Evolutionary conservation across 192 early-diverging fungal genomes (phyloP).

Genomic region (Lobulomyces angularis): DNA sequence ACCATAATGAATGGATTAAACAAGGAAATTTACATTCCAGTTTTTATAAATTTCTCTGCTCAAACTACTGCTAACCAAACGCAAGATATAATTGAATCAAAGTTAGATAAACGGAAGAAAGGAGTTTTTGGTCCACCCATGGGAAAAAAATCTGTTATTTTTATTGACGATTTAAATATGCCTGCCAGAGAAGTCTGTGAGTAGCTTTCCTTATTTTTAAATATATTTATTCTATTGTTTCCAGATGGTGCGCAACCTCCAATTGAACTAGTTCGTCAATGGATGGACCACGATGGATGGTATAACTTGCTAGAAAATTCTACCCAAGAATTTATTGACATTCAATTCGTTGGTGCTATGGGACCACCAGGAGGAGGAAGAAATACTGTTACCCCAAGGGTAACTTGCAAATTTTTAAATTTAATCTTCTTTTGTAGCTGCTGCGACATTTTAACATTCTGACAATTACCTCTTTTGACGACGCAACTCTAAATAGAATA

Average conservation of each 20-base stretch:
- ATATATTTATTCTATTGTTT: too few relatives aligned
- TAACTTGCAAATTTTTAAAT: slow-evolving; percentile 10
- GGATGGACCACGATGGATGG: slow-evolving; percentile 55
- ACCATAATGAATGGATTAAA: slow-evolving; percentile 33
- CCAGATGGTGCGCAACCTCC: slow-evolving; percentile 52
- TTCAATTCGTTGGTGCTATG: slow-evolving; percentile 50
- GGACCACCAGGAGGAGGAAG: slow-evolving; percentile 47
- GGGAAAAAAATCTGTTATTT: slow-evolving; percentile 40
- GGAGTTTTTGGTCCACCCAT: slow-evolving; percentile 44
- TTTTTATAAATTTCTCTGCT: slow-evolving; percentile 46
- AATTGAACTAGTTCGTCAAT: slow-evolving; percentile 47
- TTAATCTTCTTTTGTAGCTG: slow-evolving; percentile 20
- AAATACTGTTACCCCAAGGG: slow-evolving; percentile 38
- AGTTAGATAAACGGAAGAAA: slow-evolving; percentile 44
- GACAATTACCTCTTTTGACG: slow-evolving; percentile 41
- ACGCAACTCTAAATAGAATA: slow-evolving; percentile 32
- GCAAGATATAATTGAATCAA: slow-evolving; percentile 48
- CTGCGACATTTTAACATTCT: slow-evolving; percentile 44
- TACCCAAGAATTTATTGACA: slow-evolving; percentile 41
- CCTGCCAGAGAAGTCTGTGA: slow-evolving; percentile 40
- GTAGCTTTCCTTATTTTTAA: too few relatives aligned
- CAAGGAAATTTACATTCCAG: slow-evolving; percentile 33
- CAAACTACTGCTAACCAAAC: slow-evolving; percentile 50
- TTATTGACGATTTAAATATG: slow-evolving; percentile 55
- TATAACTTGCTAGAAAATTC: slow-evolving; percentile 38